Base-by-base conservation (phyloP, 441 rosid species). In the Francoa sonchifolia region DNA sequence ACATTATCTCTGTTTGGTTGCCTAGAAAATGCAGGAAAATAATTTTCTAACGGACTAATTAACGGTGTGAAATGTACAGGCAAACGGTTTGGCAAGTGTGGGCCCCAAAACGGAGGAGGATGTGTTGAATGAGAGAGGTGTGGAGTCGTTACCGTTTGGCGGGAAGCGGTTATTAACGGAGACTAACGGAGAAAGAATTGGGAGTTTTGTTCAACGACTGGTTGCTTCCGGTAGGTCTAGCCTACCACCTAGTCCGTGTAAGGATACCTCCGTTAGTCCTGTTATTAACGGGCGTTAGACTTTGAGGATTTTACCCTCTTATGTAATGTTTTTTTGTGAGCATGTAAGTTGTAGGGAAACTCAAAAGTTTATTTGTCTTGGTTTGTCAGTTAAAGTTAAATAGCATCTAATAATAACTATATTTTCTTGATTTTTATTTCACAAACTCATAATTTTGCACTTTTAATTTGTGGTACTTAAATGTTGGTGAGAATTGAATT, bases 231-330 rank as follows among this genome's bases (percentile, higher is more conserved):
- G 83, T 14, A 78, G 65, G 70, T 61, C 77, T 9, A 81, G 97
- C 58, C 62, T 77, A 51, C 95, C 94, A 6, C 88, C 88, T 0
- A 81, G 95, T 57, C 97, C 95, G 45, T 73, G 87, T 81, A 84
- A 84, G 62, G 79, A 73, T 39, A 62, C 89, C 57, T 62, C 74
- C 73, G 79, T 74, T 56, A 69, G 46, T 47, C 79, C 67, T 8
- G 79, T 81, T 23, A 62, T 66, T 50, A 70, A 66, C 72, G 76
- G 77, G 58, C 85, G 87, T 72, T 79, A 74, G 62, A 1, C 5
- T 29, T 29, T 29, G 2, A n/a, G 6, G 17, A 12, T 32, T 33
- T 33, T 2, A n/a, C n/a, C n/a, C n/a, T n/a, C n/a, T 33, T 33
- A 12, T 33, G 36, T 33, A 13, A 13, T 33, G 12, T 29, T 29